Conservation (phyloP, 2,329 filamentous ascomycete species). For the Neofusicoccum sp. region DNA sequence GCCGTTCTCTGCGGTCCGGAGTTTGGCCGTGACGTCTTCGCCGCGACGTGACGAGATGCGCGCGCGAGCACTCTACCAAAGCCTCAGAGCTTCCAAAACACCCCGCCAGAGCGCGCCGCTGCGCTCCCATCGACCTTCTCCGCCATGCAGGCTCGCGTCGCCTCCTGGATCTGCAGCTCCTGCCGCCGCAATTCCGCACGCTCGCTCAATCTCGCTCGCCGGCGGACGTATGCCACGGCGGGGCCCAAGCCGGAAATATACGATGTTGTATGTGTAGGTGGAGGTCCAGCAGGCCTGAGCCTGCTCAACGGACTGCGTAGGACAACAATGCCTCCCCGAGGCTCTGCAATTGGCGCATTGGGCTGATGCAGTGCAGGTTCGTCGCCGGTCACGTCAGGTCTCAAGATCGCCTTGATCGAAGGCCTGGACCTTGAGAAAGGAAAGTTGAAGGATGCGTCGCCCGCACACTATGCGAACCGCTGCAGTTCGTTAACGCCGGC, state of each 20-base stretch:
- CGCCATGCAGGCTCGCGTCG: constrained; percentile 5
- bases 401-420: constrained; percentile 88
- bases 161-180: constrained; percentile 18
- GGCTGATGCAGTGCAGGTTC: constrained; percentile 60
- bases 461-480: constrained; percentile 81
- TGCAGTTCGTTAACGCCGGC: constrained; percentile 92
- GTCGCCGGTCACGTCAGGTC: constrained; percentile 71
- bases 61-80: not conserved
- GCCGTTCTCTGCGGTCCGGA: not conserved
- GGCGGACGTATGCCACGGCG: constrained; percentile 29
- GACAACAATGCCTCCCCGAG: constrained; percentile 20
- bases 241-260: constrained; percentile 69
- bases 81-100: not conserved
- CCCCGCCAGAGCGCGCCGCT: not conserved
- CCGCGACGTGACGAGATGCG: not conserved
- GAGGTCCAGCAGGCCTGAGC: constrained; percentile 86
- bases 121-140: not conserved
- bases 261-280: constrained; percentile 90
- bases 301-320: constrained; percentile 45
- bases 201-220: constrained; percentile 1
- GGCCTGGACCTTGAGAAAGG: constrained; percentile 78
- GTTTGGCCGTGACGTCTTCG: constrained; percentile 14
- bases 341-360: constrained; percentile 3
- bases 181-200: constrained; percentile 8
- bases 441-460: constrained; percentile 60